Base-by-base conservation (phyloP, 257 asterid genomes). In the Nicotiana sylvestris region DNA sequence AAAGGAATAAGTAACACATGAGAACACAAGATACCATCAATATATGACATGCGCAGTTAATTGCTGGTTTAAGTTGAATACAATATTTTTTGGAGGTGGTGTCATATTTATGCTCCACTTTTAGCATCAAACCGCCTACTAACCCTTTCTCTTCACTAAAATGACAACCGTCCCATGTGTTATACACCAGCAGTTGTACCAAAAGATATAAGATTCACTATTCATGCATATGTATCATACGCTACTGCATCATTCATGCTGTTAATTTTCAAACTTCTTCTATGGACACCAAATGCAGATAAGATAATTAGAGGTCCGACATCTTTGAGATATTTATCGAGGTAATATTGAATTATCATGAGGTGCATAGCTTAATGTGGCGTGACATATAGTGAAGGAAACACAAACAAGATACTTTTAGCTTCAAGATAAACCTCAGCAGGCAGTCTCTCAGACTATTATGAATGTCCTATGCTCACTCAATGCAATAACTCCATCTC, bases 301-400 rank as follows among this genome's bases (percentile, higher is more conserved):
- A 21, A 70, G n/a, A 39, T 69, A 69, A 18, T 69, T 4, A 69
- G 18, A 35, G 78, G 58, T 39, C n/a, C 78, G 46, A n/a, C 58
- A 70, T 43, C 78, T 70, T 70, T 70, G 58, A n/a, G 55, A 70
- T 43, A n/a, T 70, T 21, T 29, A 70, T 70, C 35, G 49, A 70
- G n/a, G 33, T 70, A 39, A 70, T 39, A 43, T 43, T 69, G 56
- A 69, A n/a, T 11, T 39, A 69, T n/a, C 57, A 39, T 39, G 78
- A 69, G 25, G 57, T 69, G 35, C 10, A 69, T 69, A 69, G 78
- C 58, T 21, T 21, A n/a, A 21, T 11, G 35, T 43, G 78, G 78
- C 25, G 35, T 29, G 17, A 25, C 67, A 21, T 61, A 43, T 70
- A 43, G 2, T 70, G 58, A 70, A 70, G 58, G 78, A 70, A 70